Base-by-base conservation (phyloP, 108 stramenopile genomes). In the Discostella stelligeroides region DNA sequence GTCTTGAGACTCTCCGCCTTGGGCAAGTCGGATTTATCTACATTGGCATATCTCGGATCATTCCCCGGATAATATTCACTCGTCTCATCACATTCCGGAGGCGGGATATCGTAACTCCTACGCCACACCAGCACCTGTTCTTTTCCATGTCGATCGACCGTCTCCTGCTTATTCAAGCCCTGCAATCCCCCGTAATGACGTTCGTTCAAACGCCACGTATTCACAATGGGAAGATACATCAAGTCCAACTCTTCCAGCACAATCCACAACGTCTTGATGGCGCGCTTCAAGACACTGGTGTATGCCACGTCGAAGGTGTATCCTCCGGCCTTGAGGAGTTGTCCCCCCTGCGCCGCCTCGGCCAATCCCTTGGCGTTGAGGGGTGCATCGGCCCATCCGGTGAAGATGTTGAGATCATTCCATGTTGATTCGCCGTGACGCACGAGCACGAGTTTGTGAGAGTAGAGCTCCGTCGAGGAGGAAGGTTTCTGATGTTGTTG, bases 401-500 rank as follows among this genome's bases (percentile, higher is more conserved):
- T 97, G 71, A 82, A 82, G 14, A 82, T 76, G 78, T 94, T 92
- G 51, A 86, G 79, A 47, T 84, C 77, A 68, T 99, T 99, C 97
- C 97, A 99, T 34, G 92, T 95, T 11, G 96, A 97, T 86, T 99
- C 96, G 48, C 98, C 98, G 81, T 99, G 98, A 60, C 98, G 82
- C 15, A 95, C 82, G 24, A 95, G 55, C 41, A 72, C 72, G 34
- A 72, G 72, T 57, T 72, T 72, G 62, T 72, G 55, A 2, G 72
- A 40, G 41, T 57, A 4, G 12, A 72, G 72, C 53, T 58, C 55
- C 18, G 72, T 64, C 18, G 62, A 21, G 17, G 63, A 40, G 23
- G 45, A 47, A n/a, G n/a, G n/a, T n/a, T n/a, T n/a, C n/a, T 3
- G 43, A 27, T 0, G 51, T 27, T 10, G 24, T 8, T 11, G 51